These are phyloP conservation scores for Apiospora aurea DNA, from an alignment of 2,329 filamentous ascomycete species.

Conservation along the genomic window DNA sequence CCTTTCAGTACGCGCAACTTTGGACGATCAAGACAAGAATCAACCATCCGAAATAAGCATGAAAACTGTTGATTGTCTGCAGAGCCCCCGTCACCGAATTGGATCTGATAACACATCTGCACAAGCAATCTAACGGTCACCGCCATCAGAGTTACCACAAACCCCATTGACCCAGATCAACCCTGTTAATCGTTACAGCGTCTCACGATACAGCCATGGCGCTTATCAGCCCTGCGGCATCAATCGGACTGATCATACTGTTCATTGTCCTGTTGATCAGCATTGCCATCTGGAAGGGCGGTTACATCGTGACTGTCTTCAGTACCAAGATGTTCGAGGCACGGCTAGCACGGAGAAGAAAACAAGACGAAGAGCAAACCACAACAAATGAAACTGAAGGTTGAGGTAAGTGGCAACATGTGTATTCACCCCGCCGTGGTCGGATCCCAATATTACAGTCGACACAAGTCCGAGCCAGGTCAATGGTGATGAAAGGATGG, in stretches of 20 bases:
- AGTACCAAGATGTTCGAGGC: constrained; percentile 34
- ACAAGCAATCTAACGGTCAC: neutral
- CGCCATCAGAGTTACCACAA: neutral
- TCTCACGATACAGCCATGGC: constrained; percentile 25
- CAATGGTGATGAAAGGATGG: neutral
- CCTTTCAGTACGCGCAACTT: neutral
- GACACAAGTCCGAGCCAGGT: too few species aligned
- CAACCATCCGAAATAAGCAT: neutral
- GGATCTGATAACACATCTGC: too few species aligned
- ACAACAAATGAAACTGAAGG: neutral
- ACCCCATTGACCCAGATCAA: neutral
- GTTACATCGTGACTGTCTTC: constrained; percentile 35
- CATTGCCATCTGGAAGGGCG: constrained; percentile 35
- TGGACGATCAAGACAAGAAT: neutral
- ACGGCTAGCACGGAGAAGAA: constrained; percentile 29
- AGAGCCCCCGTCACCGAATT: neutral
- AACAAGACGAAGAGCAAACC: neutral
- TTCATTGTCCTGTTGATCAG: constrained; percentile 35
- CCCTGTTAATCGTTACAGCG: neutral
- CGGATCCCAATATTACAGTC: neutral
- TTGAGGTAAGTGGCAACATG: constrained; percentile 2
- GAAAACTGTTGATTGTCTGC: neutral
- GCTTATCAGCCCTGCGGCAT: constrained; percentile 31
- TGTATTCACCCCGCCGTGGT: neutral
- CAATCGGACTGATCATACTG: constrained; percentile 40